Evolutionary conservation across 805 yeast genomes (phyloP), one percentile per base, ranked within the genome.

Genomic region (Zygosaccharomyces lentus): DNA sequence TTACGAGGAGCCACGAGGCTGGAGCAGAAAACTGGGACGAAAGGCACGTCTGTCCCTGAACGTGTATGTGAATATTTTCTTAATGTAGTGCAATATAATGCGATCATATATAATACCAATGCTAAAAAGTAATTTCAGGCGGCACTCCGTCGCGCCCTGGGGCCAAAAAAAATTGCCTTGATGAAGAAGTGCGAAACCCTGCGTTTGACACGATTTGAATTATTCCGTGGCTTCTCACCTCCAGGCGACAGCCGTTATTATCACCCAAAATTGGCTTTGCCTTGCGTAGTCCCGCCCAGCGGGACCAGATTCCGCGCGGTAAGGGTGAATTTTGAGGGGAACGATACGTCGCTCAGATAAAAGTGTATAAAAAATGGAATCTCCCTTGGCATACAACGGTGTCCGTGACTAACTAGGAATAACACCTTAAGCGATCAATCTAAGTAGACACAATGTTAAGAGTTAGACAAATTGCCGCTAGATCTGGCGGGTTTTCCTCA

Each of bases 11-110:
- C 7, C 34, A 44, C 31, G 61, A 45, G 76, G 74, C 73, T 47
- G 74, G 71, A 38, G 64, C 70, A 41, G 84, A 79, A 49, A 77
- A 77, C 53, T 87, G 96, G 96, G 73, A 72, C 39, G 91, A 86
- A 61, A 73, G 71, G 43, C 91, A 85, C 56, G 84, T 87, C 3
- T 86, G 95, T 64, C 95, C 96, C 4, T 84, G 41, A 52, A 12
- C 9, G 15, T 9, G 15, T 13, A 9, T 13, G 37, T 27, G n/a
- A 13, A 19, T 38, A 38, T n/a, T 38, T 27, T 15, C 26, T 27
- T 38, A 27, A 38, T 27, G 41, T 38, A 38, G 31, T 27, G 15
- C 41, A 24, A 38, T 38, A n/a, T 38, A 38, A 38, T 38, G 41
- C 19, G 27, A 27, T 27, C 31, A 38, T 38, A 38, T 38, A 15